These are phyloP conservation scores for Cutaneotrichosporon cutaneum DNA, from an alignment of 1,284 basidiomycete species.

Conservation along the genomic window DNA sequence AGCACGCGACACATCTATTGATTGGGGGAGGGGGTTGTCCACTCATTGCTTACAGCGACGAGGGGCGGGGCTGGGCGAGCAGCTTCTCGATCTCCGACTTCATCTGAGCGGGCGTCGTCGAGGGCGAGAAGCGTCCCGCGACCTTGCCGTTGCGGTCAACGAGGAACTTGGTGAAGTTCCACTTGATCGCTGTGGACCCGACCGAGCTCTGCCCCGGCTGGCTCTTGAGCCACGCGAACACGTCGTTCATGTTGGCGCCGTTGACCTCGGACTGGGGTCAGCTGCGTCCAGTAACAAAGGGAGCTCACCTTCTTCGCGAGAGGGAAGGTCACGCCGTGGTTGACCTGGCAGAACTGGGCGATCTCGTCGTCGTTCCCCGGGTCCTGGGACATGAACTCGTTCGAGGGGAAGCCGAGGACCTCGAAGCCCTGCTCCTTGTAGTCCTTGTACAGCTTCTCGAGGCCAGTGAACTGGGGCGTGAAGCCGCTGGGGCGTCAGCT, in stretches of 20 bases:
- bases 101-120: slow-evolving; percentile 42
- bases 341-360: slow-evolving; percentile 59
- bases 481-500: not conserved
- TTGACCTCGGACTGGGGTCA: slow-evolving; percentile 75
- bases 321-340: slow-evolving; percentile 80
- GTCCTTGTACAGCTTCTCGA: slow-evolving; percentile 56
- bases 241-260: slow-evolving; percentile 71
- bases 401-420: slow-evolving; percentile 57
- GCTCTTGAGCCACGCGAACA: slow-evolving; percentile 81
- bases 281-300: slow-evolving; percentile 63
- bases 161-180: slow-evolving; percentile 51
- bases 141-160: slow-evolving; percentile 42
- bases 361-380: slow-evolving; percentile 71
- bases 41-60: not conserved
- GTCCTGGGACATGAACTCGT: slow-evolving; percentile 63
- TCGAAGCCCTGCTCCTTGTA: slow-evolving; percentile 56
- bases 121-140: slow-evolving; percentile 39
- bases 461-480: slow-evolving; percentile 53
- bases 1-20: not conserved
- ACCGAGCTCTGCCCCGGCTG: slow-evolving; percentile 25
- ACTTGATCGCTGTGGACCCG: slow-evolving; percentile 49
- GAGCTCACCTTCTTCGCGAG: slow-evolving; percentile 68
- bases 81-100: slow-evolving; percentile 43
- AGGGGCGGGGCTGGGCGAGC: slow-evolving; percentile 16
- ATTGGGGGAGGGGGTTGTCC: no score